Evolutionary conservation across 106 monocot genomes (phyloP), one percentile per base, ranked within the genome.

Genomic region (Allium sativum): DNA sequence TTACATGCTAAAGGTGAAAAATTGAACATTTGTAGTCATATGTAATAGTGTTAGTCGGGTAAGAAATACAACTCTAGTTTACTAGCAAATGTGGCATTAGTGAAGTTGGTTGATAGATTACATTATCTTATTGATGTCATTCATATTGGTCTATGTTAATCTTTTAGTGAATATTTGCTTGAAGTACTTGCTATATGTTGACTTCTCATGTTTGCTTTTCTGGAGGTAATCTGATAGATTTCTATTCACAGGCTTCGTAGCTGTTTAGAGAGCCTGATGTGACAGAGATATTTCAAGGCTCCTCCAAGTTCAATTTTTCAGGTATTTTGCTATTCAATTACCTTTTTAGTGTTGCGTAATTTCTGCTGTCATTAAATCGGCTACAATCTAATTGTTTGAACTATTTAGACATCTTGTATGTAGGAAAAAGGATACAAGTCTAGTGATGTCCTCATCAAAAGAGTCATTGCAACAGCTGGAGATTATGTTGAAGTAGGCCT

Each of bases 371-470:
- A 31, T 31, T 31, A 31, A 31, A 5, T 31, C 1, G 0, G 31
- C 5, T 31, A 1, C 31, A 31, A 31, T 5, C 31, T 31, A 31
- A 31, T 31, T 31, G 31, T 31, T 31, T 31, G 31, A 31, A 31
- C 31, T 31, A 31, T 8, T 14, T 21, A 6, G 55, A 56, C 11
- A 62, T 15, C 17, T 48, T 48, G 56, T 74, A 7, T 64, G 41
- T 65, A 98, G 96, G 76, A 59, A 72, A 16, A 65, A 53, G 96
- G 96, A 13, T 98, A 69, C 72, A 80, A 65, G 21, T 65, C 88
- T 9, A 40, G 72, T 70, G 96, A 98, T 81, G 92, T 98, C 12
- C 92, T 98, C 60, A 81, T 98, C 71, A 99, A 99, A 70, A 85
- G 92, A 72, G 82, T 99, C 45, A 88, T 99, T 20, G 92, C 98